Base-by-base conservation (phyloP, 371 early-diverging fungal species). In the Actinomucor elegans region DNA sequence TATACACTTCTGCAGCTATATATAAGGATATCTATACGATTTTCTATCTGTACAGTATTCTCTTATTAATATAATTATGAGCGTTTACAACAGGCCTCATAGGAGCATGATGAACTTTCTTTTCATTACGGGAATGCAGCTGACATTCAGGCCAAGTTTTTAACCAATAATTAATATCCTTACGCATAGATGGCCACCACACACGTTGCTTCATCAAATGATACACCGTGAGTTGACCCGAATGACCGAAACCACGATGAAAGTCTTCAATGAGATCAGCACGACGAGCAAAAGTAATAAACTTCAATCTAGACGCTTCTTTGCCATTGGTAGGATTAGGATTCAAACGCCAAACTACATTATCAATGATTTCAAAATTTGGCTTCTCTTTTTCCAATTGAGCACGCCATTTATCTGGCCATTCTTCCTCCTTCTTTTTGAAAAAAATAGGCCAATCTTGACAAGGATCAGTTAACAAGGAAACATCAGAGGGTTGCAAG, bases 101-200 rank as follows among this genome's bases (percentile, higher is more conserved):
- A 17, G 48, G 36, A 21, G 27, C 32, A 42, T 61, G 24, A 3
- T 56, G 33, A 6, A 18, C 29, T n/a, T 20, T 43, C 38, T 26
- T 14, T 48, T 29, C n/a, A n/a, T n/a, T n/a, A n/a, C n/a, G n/a
- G 32, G 34, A 29, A 21, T 14, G 54, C 17, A 50, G 18, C 36
- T 61, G 61, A 26, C 61, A 61, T 27, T 55, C 9, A 11, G 45
- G 48, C 34, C 61, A 61, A 5, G 6, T 1, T 3, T 7, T 6
- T 4, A 61, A 24, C 61, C 55, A 61, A 14, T 34, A 4, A 10
- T 15, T 10, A 14, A 54, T 46, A 27, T 54, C 36, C 4, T 8
- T 9, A 21, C 21, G 34, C 61, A 51, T 55, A 18, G 20, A 20
- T 0, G 55, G 55, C 55, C 61, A 55, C 61, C 61, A 61, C 3